phyloP scores from a whole-genome alignment of 169 alveolate species.

The Pseudocohnilembus persalinus region DNA sequence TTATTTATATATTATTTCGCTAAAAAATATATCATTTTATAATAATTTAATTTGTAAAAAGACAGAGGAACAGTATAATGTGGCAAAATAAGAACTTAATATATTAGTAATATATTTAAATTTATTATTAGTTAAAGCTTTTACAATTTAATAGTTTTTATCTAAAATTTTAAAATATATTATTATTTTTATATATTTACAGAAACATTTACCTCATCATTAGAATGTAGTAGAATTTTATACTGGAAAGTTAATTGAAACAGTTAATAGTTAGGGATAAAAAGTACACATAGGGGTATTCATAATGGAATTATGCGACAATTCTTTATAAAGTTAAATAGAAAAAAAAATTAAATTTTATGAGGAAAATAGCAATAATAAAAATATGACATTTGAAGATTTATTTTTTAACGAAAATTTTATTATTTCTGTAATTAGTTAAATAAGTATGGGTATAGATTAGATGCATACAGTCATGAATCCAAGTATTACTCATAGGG shows the following conservation, averaged over 20 bases:
- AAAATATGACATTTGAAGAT: conserved; percentile 48
- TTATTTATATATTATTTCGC: not conserved
- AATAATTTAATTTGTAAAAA: too few species aligned
- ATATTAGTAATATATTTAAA: not conserved
- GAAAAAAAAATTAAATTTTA: conserved; percentile 49
- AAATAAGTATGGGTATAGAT: conserved; percentile 25
- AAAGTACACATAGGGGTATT: conserved; percentile 46
- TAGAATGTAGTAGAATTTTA: conserved; percentile 52
- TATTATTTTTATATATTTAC: conserved; percentile 15
- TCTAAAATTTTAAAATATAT: too few species aligned
- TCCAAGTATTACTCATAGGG: conserved; percentile 83
- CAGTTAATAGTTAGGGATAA: conserved; percentile 34
- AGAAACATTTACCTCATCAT: conserved; percentile 57
- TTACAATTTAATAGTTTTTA: too few species aligned
- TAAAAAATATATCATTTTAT: too few species aligned
- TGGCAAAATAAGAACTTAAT: conserved; percentile 18
- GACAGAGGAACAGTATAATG: conserved; percentile 13
- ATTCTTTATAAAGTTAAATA: conserved; percentile 42
- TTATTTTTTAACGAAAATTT: conserved; percentile 23
- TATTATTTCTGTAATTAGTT: not conserved
- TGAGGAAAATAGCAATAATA: conserved; percentile 45
- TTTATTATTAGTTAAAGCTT: too few species aligned
- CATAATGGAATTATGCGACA: conserved; percentile 78
- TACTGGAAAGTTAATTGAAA: conserved; percentile 36
- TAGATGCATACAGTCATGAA: conserved; percentile 67